phyloP scores from a whole-genome alignment of 805 yeast genomes.

The Candida sithepensis region DNA sequence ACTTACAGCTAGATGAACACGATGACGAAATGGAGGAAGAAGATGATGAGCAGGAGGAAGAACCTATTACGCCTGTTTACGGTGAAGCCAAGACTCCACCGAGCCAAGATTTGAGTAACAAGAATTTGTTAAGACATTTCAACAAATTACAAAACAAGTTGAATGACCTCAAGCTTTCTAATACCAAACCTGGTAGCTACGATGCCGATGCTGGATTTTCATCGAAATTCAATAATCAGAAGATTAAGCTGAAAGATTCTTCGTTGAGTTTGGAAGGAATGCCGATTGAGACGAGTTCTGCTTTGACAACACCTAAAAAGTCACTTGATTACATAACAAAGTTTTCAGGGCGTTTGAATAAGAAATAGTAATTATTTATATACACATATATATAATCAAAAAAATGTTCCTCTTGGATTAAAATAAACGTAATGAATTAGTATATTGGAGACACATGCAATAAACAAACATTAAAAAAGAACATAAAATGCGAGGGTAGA shows the following conservation, averaged over 20 bases:
- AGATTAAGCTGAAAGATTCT: constrained; percentile 11
- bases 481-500: background rate
- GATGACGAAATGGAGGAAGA: constrained; percentile 26
- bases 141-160: constrained; percentile 42
- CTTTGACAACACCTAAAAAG: constrained; percentile 16
- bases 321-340: constrained; percentile 21
- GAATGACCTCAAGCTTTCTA: constrained; percentile 10
- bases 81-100: no score
- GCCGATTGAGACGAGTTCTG: constrained; percentile 17
- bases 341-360: constrained; percentile 20
- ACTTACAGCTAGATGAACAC: constrained; percentile 23
- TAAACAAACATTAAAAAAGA: background rate
- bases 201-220: constrained; percentile 4
- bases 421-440: no score
- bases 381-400: no score
- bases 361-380: no score
- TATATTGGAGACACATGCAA: no score
- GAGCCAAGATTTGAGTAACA: constrained; percentile 3
- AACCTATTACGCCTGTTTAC: no score
- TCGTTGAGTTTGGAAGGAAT: constrained; percentile 4
- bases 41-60: constrained; percentile 4
- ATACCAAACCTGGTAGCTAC: constrained; percentile 2
- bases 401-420: no score
- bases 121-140: constrained; percentile 43
- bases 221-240: constrained; percentile 12